Percentiles rank a stretch among this genome's conserved stretches.
Evolutionary conservation across 129 eudicot species (phyloP).

Genomic region (Escallonia herrerae): DNA sequence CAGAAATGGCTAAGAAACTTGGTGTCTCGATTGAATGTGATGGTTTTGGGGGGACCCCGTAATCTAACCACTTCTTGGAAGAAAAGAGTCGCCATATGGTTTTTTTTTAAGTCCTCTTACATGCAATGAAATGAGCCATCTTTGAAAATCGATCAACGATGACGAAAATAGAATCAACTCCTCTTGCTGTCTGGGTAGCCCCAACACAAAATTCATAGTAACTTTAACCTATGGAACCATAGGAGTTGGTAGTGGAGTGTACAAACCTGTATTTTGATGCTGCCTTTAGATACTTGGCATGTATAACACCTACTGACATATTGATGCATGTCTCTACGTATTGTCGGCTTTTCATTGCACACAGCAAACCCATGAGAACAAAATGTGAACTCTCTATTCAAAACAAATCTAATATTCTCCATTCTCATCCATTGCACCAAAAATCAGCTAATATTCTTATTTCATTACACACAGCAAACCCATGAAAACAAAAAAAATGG

Average conservation of each 20-base stretch:
- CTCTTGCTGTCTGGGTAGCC: background rate
- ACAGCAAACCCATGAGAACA: no score
- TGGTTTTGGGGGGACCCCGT: background rate
- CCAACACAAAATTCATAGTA: constrained; percentile 4
- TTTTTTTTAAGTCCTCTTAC: background rate
- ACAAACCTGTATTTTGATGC: background rate
- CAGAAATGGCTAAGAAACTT: background rate
- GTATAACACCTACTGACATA: no score
- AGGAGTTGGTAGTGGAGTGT: constrained; percentile 3
- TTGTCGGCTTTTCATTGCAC: no score
- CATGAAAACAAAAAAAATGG: no score
- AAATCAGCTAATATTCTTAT: no score
- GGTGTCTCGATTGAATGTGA: background rate
- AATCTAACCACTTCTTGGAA: background rate
- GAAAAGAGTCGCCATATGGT: background rate
- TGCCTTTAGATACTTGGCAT: background rate
- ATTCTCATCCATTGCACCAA: no score
- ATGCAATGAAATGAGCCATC: background rate
- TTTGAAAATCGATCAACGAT: background rate
- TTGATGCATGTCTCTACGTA: background rate
- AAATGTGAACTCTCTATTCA: no score
- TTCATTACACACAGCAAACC: no score
- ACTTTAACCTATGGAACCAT: background rate
- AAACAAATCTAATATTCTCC: no score
- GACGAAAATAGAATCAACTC: background rate